phyloP scores from a whole-genome alignment of 1,284 basidiomycete species.

The Xerocomus cyaneibrunnescens region DNA sequence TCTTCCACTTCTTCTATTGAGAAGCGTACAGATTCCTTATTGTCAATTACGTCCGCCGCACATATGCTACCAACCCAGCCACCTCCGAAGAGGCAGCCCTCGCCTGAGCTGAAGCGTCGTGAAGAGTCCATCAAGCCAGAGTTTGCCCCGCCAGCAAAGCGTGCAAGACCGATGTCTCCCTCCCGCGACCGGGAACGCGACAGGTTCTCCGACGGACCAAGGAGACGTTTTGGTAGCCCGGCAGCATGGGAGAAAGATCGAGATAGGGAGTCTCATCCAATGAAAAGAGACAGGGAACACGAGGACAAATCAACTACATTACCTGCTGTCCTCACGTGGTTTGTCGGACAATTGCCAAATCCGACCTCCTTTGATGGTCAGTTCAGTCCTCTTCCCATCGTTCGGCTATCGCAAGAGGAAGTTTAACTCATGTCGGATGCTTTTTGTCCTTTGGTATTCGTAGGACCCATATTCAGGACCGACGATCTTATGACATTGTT shows the following conservation, averaged over 20 bases:
- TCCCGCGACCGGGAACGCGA: constrained; percentile 49
- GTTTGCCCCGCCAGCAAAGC: constrained; percentile 52
- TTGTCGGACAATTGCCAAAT: constrained; percentile 76
- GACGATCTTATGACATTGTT: constrained; percentile 85
- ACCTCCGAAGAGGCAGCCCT: constrained; percentile 23
- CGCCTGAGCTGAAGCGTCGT: constrained; percentile 43
- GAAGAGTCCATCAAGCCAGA: constrained; percentile 42
- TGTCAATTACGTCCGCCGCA: constrained; percentile 40
- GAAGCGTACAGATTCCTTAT: constrained; percentile 48
- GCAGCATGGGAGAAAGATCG: constrained; percentile 49
- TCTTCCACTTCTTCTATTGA: constrained; percentile 37
- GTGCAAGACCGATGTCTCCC: constrained; percentile 53
- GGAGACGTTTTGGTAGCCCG: constrained; percentile 47
- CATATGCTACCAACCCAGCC: constrained; percentile 26
- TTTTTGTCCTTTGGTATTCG: constrained; percentile 17
- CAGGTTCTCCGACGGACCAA: constrained; percentile 45
- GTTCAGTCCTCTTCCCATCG: constrained; percentile 29
- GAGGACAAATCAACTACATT: constrained; percentile 56
- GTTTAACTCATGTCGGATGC: constrained; percentile 16
- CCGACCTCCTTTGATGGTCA: constrained; percentile 78
- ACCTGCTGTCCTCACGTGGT: constrained; percentile 76
- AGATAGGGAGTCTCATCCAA: constrained; percentile 43
- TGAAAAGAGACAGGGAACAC: constrained; percentile 43
- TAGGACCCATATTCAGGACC: constrained; percentile 83
- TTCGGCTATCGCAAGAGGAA: constrained; percentile 16